Conservation (phyloP, 495 filamentous ascomycete genomes). For the Penicillium roqueforti region DNA sequence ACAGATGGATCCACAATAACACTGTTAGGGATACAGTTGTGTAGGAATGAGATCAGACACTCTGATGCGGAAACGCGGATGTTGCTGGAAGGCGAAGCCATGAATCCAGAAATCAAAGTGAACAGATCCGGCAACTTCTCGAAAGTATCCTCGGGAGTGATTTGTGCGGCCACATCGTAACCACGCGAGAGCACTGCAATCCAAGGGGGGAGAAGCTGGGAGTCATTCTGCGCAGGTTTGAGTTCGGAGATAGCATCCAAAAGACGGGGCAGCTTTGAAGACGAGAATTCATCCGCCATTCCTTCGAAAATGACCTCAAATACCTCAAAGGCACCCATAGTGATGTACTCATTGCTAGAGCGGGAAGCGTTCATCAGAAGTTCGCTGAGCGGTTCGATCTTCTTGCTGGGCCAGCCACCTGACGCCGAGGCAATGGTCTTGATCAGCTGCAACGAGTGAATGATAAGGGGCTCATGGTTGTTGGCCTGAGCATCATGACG, state of each 20-base stretch:
- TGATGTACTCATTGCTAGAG: slow-evolving; percentile 89
- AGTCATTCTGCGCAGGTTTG: slow-evolving; percentile 84
- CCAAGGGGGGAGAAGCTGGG: slow-evolving; percentile 90
- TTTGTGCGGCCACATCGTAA: slow-evolving; percentile 87
- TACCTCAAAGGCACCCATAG: slow-evolving; percentile 90
- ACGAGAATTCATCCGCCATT: slow-evolving; percentile 80
- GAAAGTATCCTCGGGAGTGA: slow-evolving; percentile 82
- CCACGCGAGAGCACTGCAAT: slow-evolving; percentile 90
- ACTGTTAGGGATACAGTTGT: slow-evolving; percentile 75
- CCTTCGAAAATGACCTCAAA: slow-evolving; percentile 94
- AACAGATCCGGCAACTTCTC: slow-evolving; percentile 80
- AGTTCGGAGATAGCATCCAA: slow-evolving; percentile 84
- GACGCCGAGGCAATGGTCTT: slow-evolving; percentile 82
- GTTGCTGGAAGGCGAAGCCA: slow-evolving; percentile 82
- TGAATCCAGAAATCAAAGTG: slow-evolving; percentile 67
- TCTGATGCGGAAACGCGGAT: slow-evolving; percentile 91
- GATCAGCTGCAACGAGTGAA: slow-evolving; percentile 86
- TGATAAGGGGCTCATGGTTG: slow-evolving; percentile 73
- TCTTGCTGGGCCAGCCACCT: slow-evolving; percentile 94
- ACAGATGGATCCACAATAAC: slow-evolving; percentile 83
- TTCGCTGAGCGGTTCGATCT: slow-evolving; percentile 88
- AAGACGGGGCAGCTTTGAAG: slow-evolving; percentile 81
- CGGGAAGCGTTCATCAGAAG: slow-evolving; percentile 80
- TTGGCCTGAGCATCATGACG: slow-evolving; percentile 41
- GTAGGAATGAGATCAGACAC: slow-evolving; percentile 86